Conservation (phyloP, 2,329 filamentous ascomycete species). For the Aureobasidium sp. region DNA sequence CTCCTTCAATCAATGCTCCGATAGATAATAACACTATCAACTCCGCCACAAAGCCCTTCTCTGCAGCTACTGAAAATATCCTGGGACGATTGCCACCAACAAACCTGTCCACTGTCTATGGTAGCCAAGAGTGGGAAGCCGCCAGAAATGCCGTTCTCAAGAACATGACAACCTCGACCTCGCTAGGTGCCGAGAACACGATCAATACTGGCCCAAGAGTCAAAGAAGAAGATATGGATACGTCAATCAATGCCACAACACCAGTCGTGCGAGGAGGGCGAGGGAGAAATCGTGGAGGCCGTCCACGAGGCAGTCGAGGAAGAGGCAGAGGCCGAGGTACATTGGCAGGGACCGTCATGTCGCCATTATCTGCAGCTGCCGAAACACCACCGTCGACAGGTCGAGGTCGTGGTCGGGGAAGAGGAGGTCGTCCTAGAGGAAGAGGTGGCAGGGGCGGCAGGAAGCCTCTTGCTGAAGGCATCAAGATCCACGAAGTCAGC, state of each 20-base stretch:
- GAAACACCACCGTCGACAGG: slow-evolving; percentile 28
- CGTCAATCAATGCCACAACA: neutral
- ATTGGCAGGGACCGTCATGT: slow-evolving; percentile 14
- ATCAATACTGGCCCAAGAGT: neutral
- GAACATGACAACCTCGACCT: slow-evolving; percentile 32
- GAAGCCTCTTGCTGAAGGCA: slow-evolving; percentile 26
- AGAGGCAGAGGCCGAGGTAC: slow-evolving; percentile 21
- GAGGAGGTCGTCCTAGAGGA: slow-evolving; percentile 17
- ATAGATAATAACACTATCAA: neutral
- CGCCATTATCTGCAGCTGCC: slow-evolving; percentile 21
- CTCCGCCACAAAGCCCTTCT: slow-evolving; percentile 13
- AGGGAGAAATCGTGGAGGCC: slow-evolving; percentile 22
- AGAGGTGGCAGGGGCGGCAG: slow-evolving; percentile 21
- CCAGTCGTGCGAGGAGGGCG: slow-evolving; percentile 15
- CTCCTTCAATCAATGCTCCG: neutral
- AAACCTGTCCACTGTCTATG: slow-evolving; percentile 23
- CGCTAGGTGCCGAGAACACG: neutral
- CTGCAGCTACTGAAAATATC: slow-evolving; percentile 36
- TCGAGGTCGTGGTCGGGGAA: slow-evolving; percentile 32
- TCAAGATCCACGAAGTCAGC: slow-evolving; percentile 17
- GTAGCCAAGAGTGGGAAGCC: slow-evolving; percentile 38
- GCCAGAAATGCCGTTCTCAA: slow-evolving; percentile 41
- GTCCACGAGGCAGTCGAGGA: slow-evolving; percentile 1
- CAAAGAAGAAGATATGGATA: neutral
- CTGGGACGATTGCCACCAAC: slow-evolving; percentile 30